phyloP scores from a whole-genome alignment of 305 asterid species.

The Striga hermonthica region DNA sequence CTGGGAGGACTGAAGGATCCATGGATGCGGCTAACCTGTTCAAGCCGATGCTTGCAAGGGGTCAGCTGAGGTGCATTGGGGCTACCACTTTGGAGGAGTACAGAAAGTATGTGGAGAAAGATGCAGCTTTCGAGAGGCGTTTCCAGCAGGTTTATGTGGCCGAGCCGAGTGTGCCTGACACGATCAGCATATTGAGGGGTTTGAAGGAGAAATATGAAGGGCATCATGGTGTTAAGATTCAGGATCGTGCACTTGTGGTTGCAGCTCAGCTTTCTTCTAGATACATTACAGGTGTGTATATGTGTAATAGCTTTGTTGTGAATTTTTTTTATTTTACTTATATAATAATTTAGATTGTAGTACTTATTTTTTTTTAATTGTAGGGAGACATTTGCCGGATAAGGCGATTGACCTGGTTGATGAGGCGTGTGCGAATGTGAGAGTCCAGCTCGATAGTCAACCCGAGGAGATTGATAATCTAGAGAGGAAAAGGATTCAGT shows the following conservation, averaged over 20 bases:
- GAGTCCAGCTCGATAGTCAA: slow-evolving; percentile 91
- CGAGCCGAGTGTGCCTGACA: slow-evolving; percentile 75
- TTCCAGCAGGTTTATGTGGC: slow-evolving; percentile 90
- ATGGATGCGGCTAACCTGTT: slow-evolving; percentile 89
- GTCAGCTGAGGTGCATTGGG: slow-evolving; percentile 79
- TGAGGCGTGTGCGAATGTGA: slow-evolving; percentile 88
- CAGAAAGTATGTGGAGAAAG: slow-evolving; percentile 83
- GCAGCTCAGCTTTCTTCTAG: slow-evolving; percentile 83
- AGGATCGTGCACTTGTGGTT: slow-evolving; percentile 76
- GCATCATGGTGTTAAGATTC: slow-evolving; percentile 88
- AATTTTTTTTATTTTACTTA: too few relatives aligned
- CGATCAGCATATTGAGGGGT: slow-evolving; percentile 75
- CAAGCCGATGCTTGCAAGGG: slow-evolving; percentile 91
- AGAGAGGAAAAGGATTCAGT: slow-evolving; percentile 77
- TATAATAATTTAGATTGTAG: too few relatives aligned
- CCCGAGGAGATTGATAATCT: slow-evolving; percentile 87
- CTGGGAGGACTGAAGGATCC: slow-evolving; percentile 83
- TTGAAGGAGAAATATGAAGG: slow-evolving; percentile 88
- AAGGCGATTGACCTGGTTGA: slow-evolving; percentile 94
- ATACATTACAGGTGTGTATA: slow-evolving; percentile 63
- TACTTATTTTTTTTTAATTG: background rate
- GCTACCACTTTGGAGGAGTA: slow-evolving; percentile 81
- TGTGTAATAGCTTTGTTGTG: too few relatives aligned
- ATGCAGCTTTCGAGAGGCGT: slow-evolving; percentile 92
- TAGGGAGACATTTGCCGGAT: slow-evolving; percentile 80